A percentile compares a stretch with the other conserved stretches of the same genome.
Conservation (phyloP, 169 alveolate species). For the Plasmodium falciparum region DNA sequence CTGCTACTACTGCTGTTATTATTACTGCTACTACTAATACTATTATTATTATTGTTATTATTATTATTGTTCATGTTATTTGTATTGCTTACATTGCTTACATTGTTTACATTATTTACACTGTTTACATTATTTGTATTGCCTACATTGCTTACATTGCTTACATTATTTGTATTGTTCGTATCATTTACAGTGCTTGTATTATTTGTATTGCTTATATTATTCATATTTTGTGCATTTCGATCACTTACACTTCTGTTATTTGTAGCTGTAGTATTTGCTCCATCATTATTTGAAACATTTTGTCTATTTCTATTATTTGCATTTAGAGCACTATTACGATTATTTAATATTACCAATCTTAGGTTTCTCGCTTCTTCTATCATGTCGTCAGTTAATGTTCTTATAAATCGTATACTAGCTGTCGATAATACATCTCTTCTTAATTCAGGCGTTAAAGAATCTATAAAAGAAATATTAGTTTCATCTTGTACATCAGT, state of each 20-base stretch:
- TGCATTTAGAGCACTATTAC: conserved; percentile 11
- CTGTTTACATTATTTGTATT: neutral
- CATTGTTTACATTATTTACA: neutral
- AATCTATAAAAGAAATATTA: conserved; percentile 84
- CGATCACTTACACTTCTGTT: conserved; percentile 1
- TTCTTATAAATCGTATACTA: conserved; percentile 81
- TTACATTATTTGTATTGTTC: no score
- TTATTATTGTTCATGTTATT: neutral
- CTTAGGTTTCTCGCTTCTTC: conserved; percentile 84
- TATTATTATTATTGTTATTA: neutral
- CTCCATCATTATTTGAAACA: neutral
- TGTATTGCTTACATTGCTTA: neutral
- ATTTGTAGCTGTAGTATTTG: neutral
- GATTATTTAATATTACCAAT: conserved; percentile 30
- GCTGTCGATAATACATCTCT: conserved; percentile 86
- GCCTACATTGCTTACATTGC: neutral
- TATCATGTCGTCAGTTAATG: conserved; percentile 84
- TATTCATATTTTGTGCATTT: no score
- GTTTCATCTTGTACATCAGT: conserved; percentile 81
- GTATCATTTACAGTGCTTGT: neutral
- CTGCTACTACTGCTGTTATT: neutral
- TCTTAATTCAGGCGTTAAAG: conserved; percentile 85
- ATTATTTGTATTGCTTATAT: conserved; percentile 6
- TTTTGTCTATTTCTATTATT: conserved; percentile 20
- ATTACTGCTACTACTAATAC: no score